Base-by-base conservation (phyloP, 306 rosid genomes). In the Rubus parviflorus region DNA sequence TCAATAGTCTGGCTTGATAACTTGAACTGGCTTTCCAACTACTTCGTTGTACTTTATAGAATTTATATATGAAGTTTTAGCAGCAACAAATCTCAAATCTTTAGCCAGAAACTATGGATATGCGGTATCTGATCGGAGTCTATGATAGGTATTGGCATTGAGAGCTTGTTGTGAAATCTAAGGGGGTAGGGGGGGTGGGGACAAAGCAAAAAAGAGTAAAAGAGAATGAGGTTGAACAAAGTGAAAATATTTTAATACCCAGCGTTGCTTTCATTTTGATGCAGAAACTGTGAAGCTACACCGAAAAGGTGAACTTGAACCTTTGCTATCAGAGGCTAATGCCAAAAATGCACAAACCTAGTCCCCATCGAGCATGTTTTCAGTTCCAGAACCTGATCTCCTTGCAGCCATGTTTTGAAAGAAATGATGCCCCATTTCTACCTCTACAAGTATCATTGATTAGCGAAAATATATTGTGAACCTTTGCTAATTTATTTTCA, bases 241-340 rank as follows among this genome's bases (percentile, higher is more conserved):
- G 19, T 17, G 67, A 10, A 54, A 17, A n/a, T 7, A 2, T 9
- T 47, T 68, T 47, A 20, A 54, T 75, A 41, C 40, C 9, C 70
- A 2, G 0, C 54, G 61, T 47, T 75, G 67, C 71, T 75, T 23
- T 60, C 77, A 74, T 30, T 58, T 70, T 56, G 61, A 41, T 85
- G 93, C 94, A 95, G 99, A 95, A 35, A 91, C 99, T 15, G 81
- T 95, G 90, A 92, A 87, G 88, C 78, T 95, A 70, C 69, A 95
- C 88, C 91, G 88, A 74, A 88, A 88, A 70, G 97, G 97, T 73
- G 97, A 92, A 57, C 99, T 95, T 43, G 97, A 92, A 82, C 77
- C 92, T 58, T 66, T 95, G 86, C 86, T 95, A 48, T 78, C 87
- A 14, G 96, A 95, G 80, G 96, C 97, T 25, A 86, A n/a, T 15